Percentiles rank a stretch among this genome's conserved stretches.
Evolutionary conservation across 345 rosid genomes (phyloP).

Genomic region (Excoecaria cochinchinensis): DNA sequence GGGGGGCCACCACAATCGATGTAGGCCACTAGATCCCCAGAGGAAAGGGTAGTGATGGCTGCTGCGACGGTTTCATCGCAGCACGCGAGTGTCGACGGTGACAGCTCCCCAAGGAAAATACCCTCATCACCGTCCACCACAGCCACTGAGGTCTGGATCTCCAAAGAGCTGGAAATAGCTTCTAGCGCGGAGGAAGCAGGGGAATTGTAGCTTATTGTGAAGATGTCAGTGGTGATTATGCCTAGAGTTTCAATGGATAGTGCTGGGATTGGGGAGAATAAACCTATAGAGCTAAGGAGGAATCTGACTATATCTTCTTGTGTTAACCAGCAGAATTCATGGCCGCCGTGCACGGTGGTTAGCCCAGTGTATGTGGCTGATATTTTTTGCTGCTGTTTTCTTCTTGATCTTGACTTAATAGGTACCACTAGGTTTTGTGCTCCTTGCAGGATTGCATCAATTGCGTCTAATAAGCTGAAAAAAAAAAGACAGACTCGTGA

Average conservation of each 20-base stretch:
- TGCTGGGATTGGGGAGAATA: conserved; percentile 67
- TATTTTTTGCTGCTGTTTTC: conserved; percentile 44
- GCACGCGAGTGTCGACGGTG: conserved; percentile 52
- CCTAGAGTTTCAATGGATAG: conserved; percentile 62
- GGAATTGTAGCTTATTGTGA: conserved; percentile 60
- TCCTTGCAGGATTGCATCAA: conserved; percentile 75
- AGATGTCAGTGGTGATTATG: conserved; percentile 47
- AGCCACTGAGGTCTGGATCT: conserved; percentile 68
- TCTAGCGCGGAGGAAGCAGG: conserved; percentile 54
- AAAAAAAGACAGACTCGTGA: neutral
- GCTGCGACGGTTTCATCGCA: conserved; percentile 34
- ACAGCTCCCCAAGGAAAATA: conserved; percentile 66
- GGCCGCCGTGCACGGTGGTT: conserved; percentile 49
- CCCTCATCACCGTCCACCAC: conserved; percentile 56
- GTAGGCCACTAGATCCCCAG: conserved; percentile 85
- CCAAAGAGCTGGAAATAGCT: conserved; percentile 47
- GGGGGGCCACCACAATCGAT: conserved; percentile 82
- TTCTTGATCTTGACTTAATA: conserved; percentile 52
- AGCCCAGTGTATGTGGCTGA: conserved; percentile 16
- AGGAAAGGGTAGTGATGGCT: conserved; percentile 65
- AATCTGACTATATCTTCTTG: conserved; percentile 83
- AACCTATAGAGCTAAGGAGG: conserved; percentile 69
- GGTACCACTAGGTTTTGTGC: conserved; percentile 86
- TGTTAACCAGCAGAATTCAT: conserved; percentile 83
- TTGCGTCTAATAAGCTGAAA: conserved; percentile 73